Base-by-base conservation (phyloP, 2,329 filamentous ascomycete species). In the Aspergillus quadricinctus region DNA sequence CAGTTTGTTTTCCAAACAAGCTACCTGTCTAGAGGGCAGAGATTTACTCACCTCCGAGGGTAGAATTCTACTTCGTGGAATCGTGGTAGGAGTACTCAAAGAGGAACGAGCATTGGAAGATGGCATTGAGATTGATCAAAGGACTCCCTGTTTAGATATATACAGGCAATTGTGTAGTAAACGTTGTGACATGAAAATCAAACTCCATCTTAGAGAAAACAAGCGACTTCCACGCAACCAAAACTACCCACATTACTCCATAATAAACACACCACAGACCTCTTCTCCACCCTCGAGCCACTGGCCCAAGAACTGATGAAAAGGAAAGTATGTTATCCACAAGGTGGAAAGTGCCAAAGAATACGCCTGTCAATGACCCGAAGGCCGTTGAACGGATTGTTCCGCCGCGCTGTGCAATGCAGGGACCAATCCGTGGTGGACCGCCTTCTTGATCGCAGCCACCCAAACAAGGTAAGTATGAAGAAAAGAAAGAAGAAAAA, bases 361-460 rank as follows among this genome's bases (percentile, higher is more conserved):
- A 72, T 72, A 64, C 69, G 69, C 69, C 68, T 71, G 69, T 71
- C 69, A 72, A 71, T 68, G 69, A 71, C 68, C 69, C 68, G 67
- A 68, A 66, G 53, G 63, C 64, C 62, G 61, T 66, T 65, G 62
- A 64, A 64, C 60, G 23, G 45, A 28, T 64, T 69, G 77, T 73
- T 76, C 76, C 78, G 67, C 80, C 79, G 74, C 79, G 79, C 65
- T 81, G 80, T 82, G 80, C 80, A 82, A 82, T 82, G 80, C 76
- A 81, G 80, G 78, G 75, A 75, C 78, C 73, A 71, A 71, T 72
- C 68, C 68, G 73, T 77, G 72, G 74, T 73, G 67, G 66, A 66
- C 70, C 73, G 71, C 70, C 70, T 76, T 77, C 62, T 66, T 78
- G 76, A 78, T 74, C 76, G 71, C 73, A 69, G 71, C 67, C 71